Conservation (phyloP, 1,139 yeast species). For the Candida sp. region DNA sequence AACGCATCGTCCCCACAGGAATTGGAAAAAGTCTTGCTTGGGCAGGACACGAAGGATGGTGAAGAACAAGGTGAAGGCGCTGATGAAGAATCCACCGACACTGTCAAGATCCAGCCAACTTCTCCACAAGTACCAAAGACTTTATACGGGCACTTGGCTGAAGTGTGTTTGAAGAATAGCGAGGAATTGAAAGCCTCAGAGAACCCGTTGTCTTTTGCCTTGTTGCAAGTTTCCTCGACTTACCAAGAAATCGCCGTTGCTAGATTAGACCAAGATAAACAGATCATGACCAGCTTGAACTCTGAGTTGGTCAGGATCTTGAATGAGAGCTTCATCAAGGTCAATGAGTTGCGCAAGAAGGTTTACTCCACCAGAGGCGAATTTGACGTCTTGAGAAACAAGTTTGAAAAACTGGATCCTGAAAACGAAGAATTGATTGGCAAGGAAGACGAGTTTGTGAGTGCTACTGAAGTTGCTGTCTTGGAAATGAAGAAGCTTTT, state of each 20-base stretch:
- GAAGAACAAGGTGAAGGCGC: neutral
- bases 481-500: slow-evolving; percentile 74
- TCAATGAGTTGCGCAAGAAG: slow-evolving; percentile 61
- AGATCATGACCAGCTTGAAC: slow-evolving; percentile 61
- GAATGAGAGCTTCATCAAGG: slow-evolving; percentile 62
- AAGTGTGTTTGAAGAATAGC: slow-evolving; percentile 37
- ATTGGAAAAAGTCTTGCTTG: slow-evolving; percentile 55
- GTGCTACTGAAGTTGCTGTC: slow-evolving; percentile 79
- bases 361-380: slow-evolving; percentile 73
- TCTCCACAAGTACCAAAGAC: slow-evolving; percentile 44
- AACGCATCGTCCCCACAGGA: slow-evolving; percentile 68
- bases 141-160: slow-evolving; percentile 47
- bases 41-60: slow-evolving; percentile 18
- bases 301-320: slow-evolving; percentile 53
- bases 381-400: slow-evolving; percentile 67
- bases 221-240: slow-evolving; percentile 58
- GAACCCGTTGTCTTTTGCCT: slow-evolving; percentile 55
- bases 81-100: slow-evolving; percentile 18
- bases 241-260: slow-evolving; percentile 65
- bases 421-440: slow-evolving; percentile 61
- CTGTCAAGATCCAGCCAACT: slow-evolving; percentile 34
- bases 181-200: slow-evolving; percentile 46
- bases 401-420: slow-evolving; percentile 36
- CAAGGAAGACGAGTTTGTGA: slow-evolving; percentile 78
- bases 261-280: slow-evolving; percentile 68